Evolutionary conservation across 1,139 yeast species (phyloP).

Genomic region (Eremothecium cymbalariae): DNA sequence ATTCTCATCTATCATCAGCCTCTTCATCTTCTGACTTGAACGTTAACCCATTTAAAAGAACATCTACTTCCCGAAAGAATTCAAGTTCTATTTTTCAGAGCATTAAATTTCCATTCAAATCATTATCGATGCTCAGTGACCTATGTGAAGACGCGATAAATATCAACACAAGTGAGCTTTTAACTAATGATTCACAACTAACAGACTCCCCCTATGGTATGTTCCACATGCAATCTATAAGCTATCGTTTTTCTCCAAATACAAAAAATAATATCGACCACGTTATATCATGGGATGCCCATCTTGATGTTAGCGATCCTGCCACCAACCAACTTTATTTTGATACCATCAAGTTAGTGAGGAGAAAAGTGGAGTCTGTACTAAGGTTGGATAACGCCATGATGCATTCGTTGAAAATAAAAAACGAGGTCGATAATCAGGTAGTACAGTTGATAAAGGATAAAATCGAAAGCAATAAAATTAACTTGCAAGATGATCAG

Average conservation of each 20-base stretch:
- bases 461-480: conserved; percentile 41
- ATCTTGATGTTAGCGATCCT: conserved; percentile 40
- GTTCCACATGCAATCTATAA: conserved; percentile 17
- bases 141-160: conserved; percentile 69
- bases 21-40: not conserved
- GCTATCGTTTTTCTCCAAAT: conserved; percentile 55
- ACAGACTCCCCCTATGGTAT: conserved; percentile 12
- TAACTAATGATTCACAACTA: conserved; percentile 9
- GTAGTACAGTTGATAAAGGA: conserved; percentile 60
- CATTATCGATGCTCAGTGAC: conserved; percentile 54
- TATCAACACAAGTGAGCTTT: conserved; percentile 48
- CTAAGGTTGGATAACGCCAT: conserved; percentile 68
- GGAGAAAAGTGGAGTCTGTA: conserved; percentile 66
- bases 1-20: too few species aligned
- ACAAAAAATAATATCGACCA: conserved; percentile 57
- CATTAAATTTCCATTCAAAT: conserved; percentile 55
- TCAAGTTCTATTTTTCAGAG: conserved; percentile 32
- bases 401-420: conserved; percentile 71
- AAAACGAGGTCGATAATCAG: conserved; percentile 68
- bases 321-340: conserved; percentile 55
- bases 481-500: conserved; percentile 27
- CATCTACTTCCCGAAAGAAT: conserved; percentile 20
- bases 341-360: conserved; percentile 58
- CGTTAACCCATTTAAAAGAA: conserved; percentile 3
- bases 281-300: conserved; percentile 42